A percentile compares a stretch with the other conserved stretches of the same genome.
Conservation (phyloP, 2,329 filamentous ascomycete species). For the Sphaerulina vaccinii region DNA sequence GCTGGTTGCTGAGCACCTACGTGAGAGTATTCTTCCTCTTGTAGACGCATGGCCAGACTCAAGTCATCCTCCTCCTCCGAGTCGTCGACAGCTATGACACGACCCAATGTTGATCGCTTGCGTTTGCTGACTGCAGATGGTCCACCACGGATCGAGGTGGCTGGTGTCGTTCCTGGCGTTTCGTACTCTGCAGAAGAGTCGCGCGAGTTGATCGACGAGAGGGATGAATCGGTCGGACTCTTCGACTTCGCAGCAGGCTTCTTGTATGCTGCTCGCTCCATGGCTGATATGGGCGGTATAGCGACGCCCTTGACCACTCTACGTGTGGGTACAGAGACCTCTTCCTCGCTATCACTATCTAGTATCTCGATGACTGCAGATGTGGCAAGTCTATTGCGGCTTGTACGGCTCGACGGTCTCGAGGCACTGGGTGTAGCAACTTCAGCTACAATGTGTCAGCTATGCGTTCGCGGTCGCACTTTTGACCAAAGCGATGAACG, state of each 20-base stretch:
- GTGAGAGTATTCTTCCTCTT: conserved; percentile 39
- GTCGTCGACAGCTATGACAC: conserved; percentile 29
- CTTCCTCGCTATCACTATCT: conserved; percentile 1
- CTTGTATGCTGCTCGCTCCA: conserved; percentile 22
- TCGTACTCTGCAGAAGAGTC: conserved; percentile 54
- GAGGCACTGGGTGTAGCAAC: not conserved
- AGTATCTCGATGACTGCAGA: not conserved
- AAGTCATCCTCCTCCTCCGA: conserved; percentile 32
- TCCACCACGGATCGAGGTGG: conserved; percentile 41
- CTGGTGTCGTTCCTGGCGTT: conserved; percentile 63
- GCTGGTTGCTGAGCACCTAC: conserved; percentile 19
- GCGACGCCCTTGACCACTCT: conserved; percentile 22
- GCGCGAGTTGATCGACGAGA: conserved; percentile 31
- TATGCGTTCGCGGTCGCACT: not conserved
- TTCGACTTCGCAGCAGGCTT: conserved; percentile 20
- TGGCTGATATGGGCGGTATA: conserved; percentile 20
- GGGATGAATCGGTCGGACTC: conserved; percentile 25
- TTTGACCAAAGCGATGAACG: not conserved
- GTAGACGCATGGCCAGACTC: conserved; percentile 34
- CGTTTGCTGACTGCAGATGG: conserved; percentile 28
- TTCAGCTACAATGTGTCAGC: not conserved
- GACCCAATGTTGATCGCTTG: conserved; percentile 34
- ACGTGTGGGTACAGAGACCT: not conserved
- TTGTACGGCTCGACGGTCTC: not conserved
- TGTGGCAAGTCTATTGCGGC: not conserved